Conservation (phyloP, 2,329 filamentous ascomycete species). For the Beauveria medogensis region DNA sequence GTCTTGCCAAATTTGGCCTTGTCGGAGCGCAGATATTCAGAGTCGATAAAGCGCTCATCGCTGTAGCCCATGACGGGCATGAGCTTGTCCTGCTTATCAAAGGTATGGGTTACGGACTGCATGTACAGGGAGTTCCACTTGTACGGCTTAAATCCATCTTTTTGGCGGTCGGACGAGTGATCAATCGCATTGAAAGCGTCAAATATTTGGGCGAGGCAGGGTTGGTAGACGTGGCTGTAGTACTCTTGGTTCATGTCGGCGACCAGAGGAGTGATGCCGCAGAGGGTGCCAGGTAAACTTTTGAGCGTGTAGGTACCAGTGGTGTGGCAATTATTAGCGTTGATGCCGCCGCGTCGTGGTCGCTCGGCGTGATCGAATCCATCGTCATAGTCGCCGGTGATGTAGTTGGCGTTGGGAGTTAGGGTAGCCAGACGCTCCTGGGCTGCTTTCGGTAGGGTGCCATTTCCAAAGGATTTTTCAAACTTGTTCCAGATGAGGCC, state of each 20-base stretch:
- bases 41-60: conserved; percentile 17
- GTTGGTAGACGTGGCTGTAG: conserved; percentile 34
- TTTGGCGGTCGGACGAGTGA: conserved; percentile 1
- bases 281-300: conserved; percentile 32
- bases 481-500: conserved; percentile 30
- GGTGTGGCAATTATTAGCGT: conserved; percentile 32
- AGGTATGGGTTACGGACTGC: conserved; percentile 25
- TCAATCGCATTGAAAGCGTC: conserved; percentile 24
- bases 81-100: conserved; percentile 26
- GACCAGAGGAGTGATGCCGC: conserved; percentile 33
- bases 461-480: conserved; percentile 23
- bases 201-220: conserved; percentile 34
- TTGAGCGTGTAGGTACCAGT: conserved; percentile 37
- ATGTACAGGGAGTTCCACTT: conserved; percentile 26
- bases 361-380: conserved; percentile 21
- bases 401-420: conserved; percentile 24
- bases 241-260: conserved; percentile 35
- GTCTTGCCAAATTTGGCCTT: conserved; percentile 23
- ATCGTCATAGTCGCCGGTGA: conserved; percentile 29
- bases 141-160: conserved; percentile 17
- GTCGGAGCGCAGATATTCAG: conserved; percentile 23
- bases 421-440: conserved; percentile 20
- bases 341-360: conserved; percentile 29
- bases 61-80: conserved; percentile 25
- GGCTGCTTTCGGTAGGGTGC: conserved; percentile 25